These are phyloP conservation scores for Quercus alba DNA, from an alignment of 306 rosid species.

Conservation along the genomic window DNA sequence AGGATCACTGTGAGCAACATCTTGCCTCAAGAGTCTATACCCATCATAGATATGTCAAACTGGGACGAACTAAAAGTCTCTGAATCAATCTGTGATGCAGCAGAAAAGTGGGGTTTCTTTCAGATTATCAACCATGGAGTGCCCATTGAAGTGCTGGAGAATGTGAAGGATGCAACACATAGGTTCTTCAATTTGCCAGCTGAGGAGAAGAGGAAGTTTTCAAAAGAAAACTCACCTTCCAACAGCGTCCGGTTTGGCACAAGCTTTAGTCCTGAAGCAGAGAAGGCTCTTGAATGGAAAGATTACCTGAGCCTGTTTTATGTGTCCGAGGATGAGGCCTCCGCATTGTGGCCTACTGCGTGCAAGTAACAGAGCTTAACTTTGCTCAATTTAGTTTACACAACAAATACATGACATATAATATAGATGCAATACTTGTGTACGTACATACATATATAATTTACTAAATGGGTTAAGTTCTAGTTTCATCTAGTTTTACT, in stretches of 20 bases:
- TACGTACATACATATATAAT: no score
- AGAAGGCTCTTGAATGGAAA: slow-evolving; percentile 68
- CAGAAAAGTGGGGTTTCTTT: slow-evolving; percentile 65
- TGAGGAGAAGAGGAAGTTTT: slow-evolving; percentile 44
- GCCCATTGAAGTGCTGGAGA: slow-evolving; percentile 36
- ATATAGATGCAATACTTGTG: no score
- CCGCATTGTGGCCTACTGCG: slow-evolving; percentile 43
- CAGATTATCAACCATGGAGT: slow-evolving; percentile 61
- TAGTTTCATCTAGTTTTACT: no score
- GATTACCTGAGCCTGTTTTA: slow-evolving; percentile 58
- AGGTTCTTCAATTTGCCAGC: slow-evolving; percentile 42
- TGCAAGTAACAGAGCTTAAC: slow-evolving; percentile 37
- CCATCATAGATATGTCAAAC: slow-evolving; percentile 50
- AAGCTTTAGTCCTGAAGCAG: slow-evolving; percentile 49
- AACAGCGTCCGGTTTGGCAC: slow-evolving; percentile 44
- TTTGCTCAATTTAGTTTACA: not conserved
- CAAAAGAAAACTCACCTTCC: slow-evolving; percentile 35
- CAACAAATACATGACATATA: not conserved
- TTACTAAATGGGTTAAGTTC: no score
- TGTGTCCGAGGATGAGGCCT: slow-evolving; percentile 54
- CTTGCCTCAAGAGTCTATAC: slow-evolving; percentile 32
- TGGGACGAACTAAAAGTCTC: slow-evolving; percentile 31
- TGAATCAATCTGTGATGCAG: slow-evolving; percentile 49
- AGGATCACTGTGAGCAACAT: slow-evolving; percentile 14
- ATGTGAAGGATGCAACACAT: slow-evolving; percentile 45